Evolutionary conservation across 345 rosid genomes (phyloP), one percentile per base, ranked within the genome.

Genomic region (Camelina sativa): DNA sequence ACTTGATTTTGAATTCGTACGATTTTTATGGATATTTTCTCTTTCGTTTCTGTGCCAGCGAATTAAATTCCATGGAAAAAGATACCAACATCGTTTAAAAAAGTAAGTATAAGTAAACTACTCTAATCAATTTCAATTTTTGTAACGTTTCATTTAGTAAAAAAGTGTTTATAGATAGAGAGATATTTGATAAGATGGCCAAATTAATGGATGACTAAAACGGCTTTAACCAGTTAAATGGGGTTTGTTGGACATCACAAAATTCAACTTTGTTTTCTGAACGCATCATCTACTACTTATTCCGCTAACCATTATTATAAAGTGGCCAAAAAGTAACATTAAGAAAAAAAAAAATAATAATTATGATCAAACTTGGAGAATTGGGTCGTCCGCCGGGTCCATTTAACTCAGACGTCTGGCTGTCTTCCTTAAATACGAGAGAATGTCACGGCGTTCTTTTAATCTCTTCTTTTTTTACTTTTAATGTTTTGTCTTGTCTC

Each of bases 211-310:
- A 13, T 10, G 1, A 30, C 7, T 0, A 30, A 15, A n/a, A 59
- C 67, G 58, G 75, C 66, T 25, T 25, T 71, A 71, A 61, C 47
- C 23, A 72, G n/a, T 73, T 73, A 20, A 63, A 73, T 63, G 10
- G 40, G 23, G 25, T 63, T 63, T 44, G 56, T 69, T 69, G 73
- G 52, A 43, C 43, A 6, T 43, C 62, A 34, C 8, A 34, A 34
- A 34, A 32, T 48, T 35, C 25, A 59, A 34, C 4, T 28, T 28
- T 28, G 30, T 22, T 47, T 50, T 35, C 22, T 7, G 7, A 61
- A 50, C 15, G 34, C 61, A 62, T 28, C 69, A 52, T 62, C 37
- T 34, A 35, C 54, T 73, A 62, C 62, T 62, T 22, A 4, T 22
- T 17, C 44, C 48, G 15, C 64, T n/a, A 56, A 17, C 65, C 28